Conservation (phyloP, 768 basidiomycete genomes). For the Leccinellum rugosiceps region DNA sequence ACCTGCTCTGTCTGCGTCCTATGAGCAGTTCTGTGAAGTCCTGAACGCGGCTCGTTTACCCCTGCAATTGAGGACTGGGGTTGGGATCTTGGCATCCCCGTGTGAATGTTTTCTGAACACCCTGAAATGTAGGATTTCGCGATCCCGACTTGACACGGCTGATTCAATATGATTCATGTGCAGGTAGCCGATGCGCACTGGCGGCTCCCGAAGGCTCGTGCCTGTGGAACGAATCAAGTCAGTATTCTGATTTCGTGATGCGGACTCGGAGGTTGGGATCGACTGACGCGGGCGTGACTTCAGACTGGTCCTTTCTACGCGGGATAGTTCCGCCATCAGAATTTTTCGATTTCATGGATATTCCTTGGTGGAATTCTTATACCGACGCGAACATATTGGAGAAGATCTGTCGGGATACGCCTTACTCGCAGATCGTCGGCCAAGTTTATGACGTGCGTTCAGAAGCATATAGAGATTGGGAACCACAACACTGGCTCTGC, state of each 20-base stretch:
- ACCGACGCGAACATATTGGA: not conserved
- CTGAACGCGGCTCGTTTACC: not conserved
- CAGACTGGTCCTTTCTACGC: constrained; percentile 19
- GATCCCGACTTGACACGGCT: not conserved
- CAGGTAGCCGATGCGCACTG: constrained; percentile 6
- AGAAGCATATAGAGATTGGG: constrained; percentile 5
- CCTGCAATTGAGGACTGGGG: not conserved
- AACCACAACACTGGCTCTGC: constrained; percentile 12
- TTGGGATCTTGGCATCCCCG: not conserved
- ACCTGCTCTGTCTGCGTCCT: constrained; percentile 1
- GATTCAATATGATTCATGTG: not conserved
- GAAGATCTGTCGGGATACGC: constrained; percentile 3
- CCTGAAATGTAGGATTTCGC: constrained; percentile 7
- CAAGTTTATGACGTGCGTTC: constrained; percentile 4
- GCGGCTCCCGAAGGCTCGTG: not conserved
- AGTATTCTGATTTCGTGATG: not conserved
- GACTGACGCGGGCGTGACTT: not conserved
- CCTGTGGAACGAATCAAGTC: constrained; percentile 15
- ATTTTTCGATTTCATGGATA: constrained; percentile 9
- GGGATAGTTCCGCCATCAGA: constrained; percentile 10
- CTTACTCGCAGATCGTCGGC: constrained; percentile 8
- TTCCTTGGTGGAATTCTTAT: constrained; percentile 17
- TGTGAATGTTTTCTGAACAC: not conserved
- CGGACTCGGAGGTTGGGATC: not conserved
- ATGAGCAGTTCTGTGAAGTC: constrained; percentile 10